A percentile compares a stretch with the other conserved stretches of the same genome.
Evolutionary conservation across 768 basidiomycete species (phyloP).

Genomic region (Fomitopsis serialis): DNA sequence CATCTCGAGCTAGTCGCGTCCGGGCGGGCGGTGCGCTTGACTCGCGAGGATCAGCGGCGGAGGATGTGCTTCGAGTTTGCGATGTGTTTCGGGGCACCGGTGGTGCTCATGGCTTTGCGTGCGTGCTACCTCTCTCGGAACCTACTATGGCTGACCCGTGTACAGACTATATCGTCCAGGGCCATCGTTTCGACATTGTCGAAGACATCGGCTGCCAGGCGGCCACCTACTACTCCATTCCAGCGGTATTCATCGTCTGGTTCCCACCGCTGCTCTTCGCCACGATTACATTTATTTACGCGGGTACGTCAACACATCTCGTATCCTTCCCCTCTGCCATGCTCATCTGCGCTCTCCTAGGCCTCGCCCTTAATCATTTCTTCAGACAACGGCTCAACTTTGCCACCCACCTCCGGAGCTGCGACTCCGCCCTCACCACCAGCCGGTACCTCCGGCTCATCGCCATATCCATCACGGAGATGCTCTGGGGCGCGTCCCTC

Average conservation of each 20-base stretch:
- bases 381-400: constrained; percentile 30
- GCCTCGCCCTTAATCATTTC: constrained; percentile 31
- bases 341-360: constrained; percentile 21
- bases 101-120: constrained; percentile 15
- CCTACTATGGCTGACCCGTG: neutral
- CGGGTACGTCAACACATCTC: constrained; percentile 23
- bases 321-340: neutral
- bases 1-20: constrained; percentile 30
- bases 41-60: constrained; percentile 48
- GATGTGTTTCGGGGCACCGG: constrained; percentile 16
- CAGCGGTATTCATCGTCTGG: constrained; percentile 38
- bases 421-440: constrained; percentile 22
- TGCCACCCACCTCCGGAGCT: constrained; percentile 20
- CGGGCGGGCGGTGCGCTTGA: constrained; percentile 45
- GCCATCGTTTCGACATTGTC: constrained; percentile 55
- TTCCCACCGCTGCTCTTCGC: constrained; percentile 35
- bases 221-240: constrained; percentile 41
- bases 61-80: constrained; percentile 24
- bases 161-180: constrained; percentile 33
- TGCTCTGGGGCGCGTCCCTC: constrained; percentile 17
- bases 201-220: constrained; percentile 57
- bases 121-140: neutral
- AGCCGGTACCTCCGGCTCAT: constrained; percentile 34
- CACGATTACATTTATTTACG: constrained; percentile 33
- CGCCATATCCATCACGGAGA: constrained; percentile 17